phyloP scores from a whole-genome alignment of 2,329 filamentous ascomycete species.

The Lasiodiplodia theobromae region DNA sequence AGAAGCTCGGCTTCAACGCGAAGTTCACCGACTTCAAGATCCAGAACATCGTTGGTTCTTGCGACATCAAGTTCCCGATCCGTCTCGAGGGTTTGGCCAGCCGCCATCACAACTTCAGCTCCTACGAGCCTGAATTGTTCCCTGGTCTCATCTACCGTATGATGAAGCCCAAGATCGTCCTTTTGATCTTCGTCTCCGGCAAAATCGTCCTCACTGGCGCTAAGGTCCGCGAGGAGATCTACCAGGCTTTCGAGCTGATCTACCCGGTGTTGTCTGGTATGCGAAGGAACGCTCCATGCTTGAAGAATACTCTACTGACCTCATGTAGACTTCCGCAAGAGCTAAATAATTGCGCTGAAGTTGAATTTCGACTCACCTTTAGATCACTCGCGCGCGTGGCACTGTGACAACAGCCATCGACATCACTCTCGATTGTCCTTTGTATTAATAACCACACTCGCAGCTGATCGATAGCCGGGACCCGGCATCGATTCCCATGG shows the following conservation, averaged over 20 bases:
- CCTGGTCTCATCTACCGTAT: constrained; percentile 99
- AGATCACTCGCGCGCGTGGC: constrained; percentile 23
- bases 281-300: constrained; percentile 37
- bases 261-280: constrained; percentile 91
- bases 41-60: constrained; percentile 98
- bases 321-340: constrained; percentile 33
- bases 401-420: constrained; percentile 18
- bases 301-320: constrained; percentile 37
- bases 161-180: constrained; percentile 99
- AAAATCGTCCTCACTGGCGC: constrained; percentile 98
- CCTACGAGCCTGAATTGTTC: constrained; percentile 98
- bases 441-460: constrained; percentile 25
- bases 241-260: constrained; percentile 65
- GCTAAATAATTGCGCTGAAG: constrained; percentile 21
- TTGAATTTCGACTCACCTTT: not conserved
- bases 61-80: constrained; percentile 99
- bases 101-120: constrained; percentile 99
- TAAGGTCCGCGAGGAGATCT: constrained; percentile 95
- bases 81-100: constrained; percentile 93
- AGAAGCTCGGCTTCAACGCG: constrained; percentile 99
- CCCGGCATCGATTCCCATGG: constrained; percentile 9
- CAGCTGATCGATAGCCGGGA: constrained; percentile 7
- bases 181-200: constrained; percentile 96
- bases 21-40: constrained; percentile 99
- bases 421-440: constrained; percentile 13